Base-by-base conservation (phyloP, 169 alveolate genomes). In the Eimeria tenella region DNA sequence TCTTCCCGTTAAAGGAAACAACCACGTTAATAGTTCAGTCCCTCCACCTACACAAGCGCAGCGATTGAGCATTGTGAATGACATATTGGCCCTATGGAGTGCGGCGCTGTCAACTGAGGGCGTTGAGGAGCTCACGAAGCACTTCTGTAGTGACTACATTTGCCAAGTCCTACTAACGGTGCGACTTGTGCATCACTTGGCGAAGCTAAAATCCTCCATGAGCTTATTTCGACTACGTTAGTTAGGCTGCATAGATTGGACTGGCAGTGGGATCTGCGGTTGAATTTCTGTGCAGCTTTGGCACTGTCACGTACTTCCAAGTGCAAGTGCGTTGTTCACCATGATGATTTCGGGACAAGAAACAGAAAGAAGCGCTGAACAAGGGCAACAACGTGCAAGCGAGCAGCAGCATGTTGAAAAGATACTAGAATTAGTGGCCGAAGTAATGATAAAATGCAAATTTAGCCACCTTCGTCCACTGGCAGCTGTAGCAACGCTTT, bases 301-400 rank as follows among this genome's bases (percentile, higher is more conserved):
- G 89, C 89, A 81, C 11, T 8, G 53, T 13, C 89, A 81, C 31
- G 23, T 81, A 52, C 71, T 81, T 52, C 89, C 89, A n/a, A 68
- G 19, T 19, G 89, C 89, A n/a, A 56, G n/a, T 4, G 56, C 4
- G 10, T 71, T 55, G 11, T 60, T 56, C 65, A 60, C 89, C 65
- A 52, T 52, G 9, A 53, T 55, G 10, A 21, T 55, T 15, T 3
- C 63, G 62, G 17, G 23, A 15, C 5, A 68, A 25, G 71, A 55
- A 52, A 52, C 70, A 55, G 10, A 52, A 70, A 11, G 3, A 21
- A n/a, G 52, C 8, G 79, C 79, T 70, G 52, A 42, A 70, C 42
- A 31, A 31, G 42, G 42, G 42, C 42, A 31, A 31, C 42, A 31
- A 31, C 42, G 42, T 31, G 42, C 42, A 31, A 31, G 42, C 68